Conservation (phyloP, 176 grass and related monocot genomes). For the Rhynchospora pubera region DNA sequence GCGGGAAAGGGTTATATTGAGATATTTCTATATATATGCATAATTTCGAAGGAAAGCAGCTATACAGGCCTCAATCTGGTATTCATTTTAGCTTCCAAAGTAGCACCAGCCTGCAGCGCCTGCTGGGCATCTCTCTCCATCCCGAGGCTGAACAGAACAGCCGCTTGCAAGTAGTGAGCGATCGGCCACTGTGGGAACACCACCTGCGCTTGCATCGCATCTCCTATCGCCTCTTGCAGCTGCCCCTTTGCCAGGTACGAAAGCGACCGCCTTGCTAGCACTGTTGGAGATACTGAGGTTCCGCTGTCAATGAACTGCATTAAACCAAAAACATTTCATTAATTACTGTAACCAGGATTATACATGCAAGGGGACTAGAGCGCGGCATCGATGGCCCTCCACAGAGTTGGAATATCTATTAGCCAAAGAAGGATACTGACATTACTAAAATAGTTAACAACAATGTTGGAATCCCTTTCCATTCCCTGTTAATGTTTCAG, state of each 20-base stretch:
- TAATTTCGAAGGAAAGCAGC: slow-evolving; percentile 16
- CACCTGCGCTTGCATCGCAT: slow-evolving; percentile 52
- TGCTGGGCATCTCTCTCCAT: slow-evolving; percentile 57
- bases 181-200: slow-evolving; percentile 57
- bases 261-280: slow-evolving; percentile 55
- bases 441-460: neutral
- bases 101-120: slow-evolving; percentile 38
- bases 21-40: neutral
- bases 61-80: slow-evolving; percentile 58
- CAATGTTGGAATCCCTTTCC: neutral
- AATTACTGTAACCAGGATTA: neutral
- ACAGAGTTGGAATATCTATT: neutral
- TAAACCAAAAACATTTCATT: neutral
- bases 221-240: slow-evolving; percentile 49
- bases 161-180: slow-evolving; percentile 49
- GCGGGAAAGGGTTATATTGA: neutral
- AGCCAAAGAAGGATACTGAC: neutral
- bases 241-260: slow-evolving; percentile 42
- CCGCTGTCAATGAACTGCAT: slow-evolving; percentile 57
- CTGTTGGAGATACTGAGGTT: slow-evolving; percentile 49
- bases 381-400: neutral
- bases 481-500: neutral
- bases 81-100: slow-evolving; percentile 51
- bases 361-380: neutral
- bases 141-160: slow-evolving; percentile 45